Percentiles rank a stretch among this genome's conserved stretches.
Evolutionary conservation across 352 stramenopile species (phyloP).

Genomic region (Phytophthora hibernalis): DNA sequence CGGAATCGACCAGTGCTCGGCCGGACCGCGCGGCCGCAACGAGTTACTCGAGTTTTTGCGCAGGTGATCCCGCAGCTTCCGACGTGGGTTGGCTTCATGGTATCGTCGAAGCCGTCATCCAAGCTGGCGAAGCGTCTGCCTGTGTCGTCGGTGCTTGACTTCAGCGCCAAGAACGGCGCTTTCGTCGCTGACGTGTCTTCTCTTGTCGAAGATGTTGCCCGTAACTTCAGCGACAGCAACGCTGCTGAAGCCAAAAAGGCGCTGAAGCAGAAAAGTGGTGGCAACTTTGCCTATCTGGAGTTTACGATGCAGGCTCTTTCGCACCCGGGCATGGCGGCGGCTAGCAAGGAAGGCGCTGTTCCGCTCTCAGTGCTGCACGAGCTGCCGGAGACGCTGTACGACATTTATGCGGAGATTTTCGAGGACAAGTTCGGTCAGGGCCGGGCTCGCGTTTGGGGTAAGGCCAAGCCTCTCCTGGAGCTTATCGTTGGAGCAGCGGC

Average conservation of each 20-base stretch:
- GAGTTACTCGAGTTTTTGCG: conserved; percentile 77
- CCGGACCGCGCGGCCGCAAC: conserved; percentile 48
- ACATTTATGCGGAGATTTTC: conserved; percentile 89
- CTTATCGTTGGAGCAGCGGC: conserved; percentile 74
- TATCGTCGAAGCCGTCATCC: conserved; percentile 74
- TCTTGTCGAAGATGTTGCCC: conserved; percentile 66
- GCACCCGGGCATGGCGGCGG: conserved; percentile 55
- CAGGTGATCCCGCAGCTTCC: conserved; percentile 69
- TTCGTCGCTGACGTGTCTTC: conserved; percentile 66
- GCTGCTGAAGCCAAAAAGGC: conserved; percentile 52
- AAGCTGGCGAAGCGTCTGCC: conserved; percentile 67
- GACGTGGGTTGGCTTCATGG: conserved; percentile 71
- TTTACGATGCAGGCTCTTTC: conserved; percentile 84
- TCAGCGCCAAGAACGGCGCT: conserved; percentile 64
- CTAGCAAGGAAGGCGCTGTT: conserved; percentile 54
- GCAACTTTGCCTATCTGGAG: conserved; percentile 83
- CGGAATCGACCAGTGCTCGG: conserved; percentile 74
- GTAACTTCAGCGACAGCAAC: conserved; percentile 57
- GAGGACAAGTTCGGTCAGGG: conserved; percentile 89
- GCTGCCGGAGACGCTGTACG: conserved; percentile 78
- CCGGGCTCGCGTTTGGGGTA: conserved; percentile 77
- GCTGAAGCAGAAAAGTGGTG: conserved; percentile 71
- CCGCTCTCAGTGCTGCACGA: conserved; percentile 73
- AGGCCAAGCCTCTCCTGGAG: conserved; percentile 75
- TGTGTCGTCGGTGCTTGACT: conserved; percentile 77